Evolutionary conservation across 495 filamentous ascomycete species (phyloP).

Genomic region (Sabuloglossum arenarium): DNA sequence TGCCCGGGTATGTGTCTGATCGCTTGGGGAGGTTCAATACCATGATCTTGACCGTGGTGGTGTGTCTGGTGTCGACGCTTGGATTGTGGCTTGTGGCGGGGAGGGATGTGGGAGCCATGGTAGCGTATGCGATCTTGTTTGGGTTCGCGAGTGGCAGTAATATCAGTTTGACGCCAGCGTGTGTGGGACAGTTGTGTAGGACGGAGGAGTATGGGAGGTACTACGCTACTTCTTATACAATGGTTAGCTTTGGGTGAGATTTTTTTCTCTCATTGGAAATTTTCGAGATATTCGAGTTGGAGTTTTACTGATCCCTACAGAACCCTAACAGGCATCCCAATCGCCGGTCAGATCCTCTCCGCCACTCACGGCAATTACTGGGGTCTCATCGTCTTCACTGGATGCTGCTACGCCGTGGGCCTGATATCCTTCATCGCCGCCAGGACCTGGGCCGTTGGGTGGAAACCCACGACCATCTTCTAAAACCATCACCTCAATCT

Average conservation of each 20-base stretch:
- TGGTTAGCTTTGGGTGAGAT: slow-evolving; percentile 62
- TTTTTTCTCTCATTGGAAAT: slow-evolving; percentile 1
- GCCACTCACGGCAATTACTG: slow-evolving; percentile 32
- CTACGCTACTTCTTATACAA: slow-evolving; percentile 71
- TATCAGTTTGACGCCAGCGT: slow-evolving; percentile 70
- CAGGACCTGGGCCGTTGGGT: slow-evolving; percentile 46
- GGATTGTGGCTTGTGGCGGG: slow-evolving; percentile 65
- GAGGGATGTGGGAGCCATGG: slow-evolving; percentile 33
- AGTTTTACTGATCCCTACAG: slow-evolving; percentile 9
- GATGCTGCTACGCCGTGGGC: slow-evolving; percentile 36
- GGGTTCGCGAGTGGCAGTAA: slow-evolving; percentile 75
- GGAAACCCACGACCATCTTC: slow-evolving; percentile 30
- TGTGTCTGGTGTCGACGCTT: slow-evolving; percentile 49
- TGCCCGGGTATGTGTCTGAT: slow-evolving; percentile 33
- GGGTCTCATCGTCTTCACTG: slow-evolving; percentile 48
- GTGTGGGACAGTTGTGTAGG: slow-evolving; percentile 75
- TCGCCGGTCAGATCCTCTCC: slow-evolving; percentile 53
- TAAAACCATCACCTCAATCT: no score
- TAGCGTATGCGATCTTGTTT: slow-evolving; percentile 58
- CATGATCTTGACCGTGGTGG: slow-evolving; percentile 30
- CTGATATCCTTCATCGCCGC: slow-evolving; percentile 38
- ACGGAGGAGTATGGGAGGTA: slow-evolving; percentile 71
- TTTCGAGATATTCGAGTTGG: neutral
- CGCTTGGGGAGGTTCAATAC: slow-evolving; percentile 31
- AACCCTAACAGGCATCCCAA: slow-evolving; percentile 69